phyloP scores from a whole-genome alignment of 2,329 filamentous ascomycete species.

The Grosmannia penicillata region DNA sequence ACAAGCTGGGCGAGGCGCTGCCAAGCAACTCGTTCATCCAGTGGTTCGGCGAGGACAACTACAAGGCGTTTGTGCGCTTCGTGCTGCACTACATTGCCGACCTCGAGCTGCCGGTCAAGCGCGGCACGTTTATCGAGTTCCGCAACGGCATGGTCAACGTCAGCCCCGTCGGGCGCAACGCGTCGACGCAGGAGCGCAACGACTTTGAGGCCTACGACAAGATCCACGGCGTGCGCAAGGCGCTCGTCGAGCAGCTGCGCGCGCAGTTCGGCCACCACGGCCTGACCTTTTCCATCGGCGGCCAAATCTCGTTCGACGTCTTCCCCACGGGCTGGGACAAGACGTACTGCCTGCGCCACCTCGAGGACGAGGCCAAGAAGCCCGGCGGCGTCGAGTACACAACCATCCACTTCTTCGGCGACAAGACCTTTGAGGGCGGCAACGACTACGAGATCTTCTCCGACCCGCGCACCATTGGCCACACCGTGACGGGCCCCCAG shows the following conservation, averaged over 20 bases:
- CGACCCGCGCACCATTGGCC: constrained; percentile 70
- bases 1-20: constrained; percentile 63
- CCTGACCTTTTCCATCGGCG: constrained; percentile 86
- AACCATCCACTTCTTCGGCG: constrained; percentile 93
- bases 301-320: constrained; percentile 96
- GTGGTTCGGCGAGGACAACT: constrained; percentile 73
- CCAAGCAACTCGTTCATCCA: constrained; percentile 75
- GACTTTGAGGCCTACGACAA: constrained; percentile 76
- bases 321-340: constrained; percentile 98
- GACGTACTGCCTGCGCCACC: constrained; percentile 84
- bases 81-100: constrained; percentile 73
- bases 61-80: constrained; percentile 65
- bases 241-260: constrained; percentile 61
- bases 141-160: constrained; percentile 87
- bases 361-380: constrained; percentile 64
- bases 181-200: constrained; percentile 61
- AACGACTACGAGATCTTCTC: constrained; percentile 93
- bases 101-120: constrained; percentile 70
- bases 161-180: constrained; percentile 74
- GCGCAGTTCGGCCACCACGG: constrained; percentile 72
- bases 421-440: constrained; percentile 82
- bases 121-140: constrained; percentile 77
- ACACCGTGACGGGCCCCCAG: constrained; percentile 66
- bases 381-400: constrained; percentile 62
- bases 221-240: constrained; percentile 58